These are phyloP conservation scores for Rhodofomes roseus DNA, from an alignment of 1,284 basidiomycete genomes.

Conservation along the genomic window DNA sequence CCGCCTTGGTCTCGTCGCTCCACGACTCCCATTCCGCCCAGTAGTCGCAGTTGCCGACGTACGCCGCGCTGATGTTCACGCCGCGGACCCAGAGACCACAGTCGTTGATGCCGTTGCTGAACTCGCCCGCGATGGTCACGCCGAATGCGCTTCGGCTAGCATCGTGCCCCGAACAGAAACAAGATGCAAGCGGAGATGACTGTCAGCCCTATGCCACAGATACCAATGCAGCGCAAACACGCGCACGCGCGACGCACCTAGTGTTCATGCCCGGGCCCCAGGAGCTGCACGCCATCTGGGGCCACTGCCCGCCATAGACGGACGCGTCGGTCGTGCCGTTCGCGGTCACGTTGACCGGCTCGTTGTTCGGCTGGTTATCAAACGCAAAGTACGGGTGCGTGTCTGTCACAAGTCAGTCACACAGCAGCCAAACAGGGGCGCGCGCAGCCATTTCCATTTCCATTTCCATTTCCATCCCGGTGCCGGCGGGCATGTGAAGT, in stretches of 20 bases:
- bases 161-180: constrained; percentile 6
- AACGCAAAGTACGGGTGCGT: constrained; percentile 45
- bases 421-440: constrained; percentile 16
- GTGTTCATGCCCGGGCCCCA: constrained; percentile 52
- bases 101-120: constrained; percentile 45
- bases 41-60: constrained; percentile 50
- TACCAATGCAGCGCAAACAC: too few relatives aligned
- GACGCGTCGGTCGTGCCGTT: constrained; percentile 23
- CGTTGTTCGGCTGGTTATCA: constrained; percentile 29
- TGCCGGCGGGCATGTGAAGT: neutral
- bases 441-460: too few relatives aligned
- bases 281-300: constrained; percentile 37
- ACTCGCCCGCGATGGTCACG: constrained; percentile 50
- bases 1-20: constrained; percentile 53
- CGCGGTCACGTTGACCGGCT: constrained; percentile 30
- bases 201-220: neutral
- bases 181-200: too few relatives aligned
- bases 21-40: constrained; percentile 62
- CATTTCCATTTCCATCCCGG: too few relatives aligned
- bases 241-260: constrained; percentile 37
- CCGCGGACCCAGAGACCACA: constrained; percentile 45
- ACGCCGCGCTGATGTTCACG: constrained; percentile 32
- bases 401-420: constrained; percentile 40
- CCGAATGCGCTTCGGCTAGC: constrained; percentile 42
- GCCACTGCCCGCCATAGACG: constrained; percentile 29